These are phyloP conservation scores for Exophiala dermatitidis DNA, from an alignment of 2,329 filamentous ascomycete genomes.

Conservation along the genomic window DNA sequence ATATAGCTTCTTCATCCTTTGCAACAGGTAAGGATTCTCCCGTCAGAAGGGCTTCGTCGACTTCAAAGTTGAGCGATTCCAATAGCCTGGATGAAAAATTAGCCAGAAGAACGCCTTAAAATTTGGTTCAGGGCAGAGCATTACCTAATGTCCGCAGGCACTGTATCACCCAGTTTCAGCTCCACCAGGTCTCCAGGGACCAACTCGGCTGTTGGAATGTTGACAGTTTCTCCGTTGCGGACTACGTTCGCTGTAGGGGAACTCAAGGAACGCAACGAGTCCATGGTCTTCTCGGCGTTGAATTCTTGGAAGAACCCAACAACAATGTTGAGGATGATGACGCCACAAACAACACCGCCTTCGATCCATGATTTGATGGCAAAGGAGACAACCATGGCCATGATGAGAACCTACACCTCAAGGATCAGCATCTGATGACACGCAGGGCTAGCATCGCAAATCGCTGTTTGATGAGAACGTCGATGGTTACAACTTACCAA, in stretches of 20 bases:
- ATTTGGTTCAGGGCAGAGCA: too few species aligned
- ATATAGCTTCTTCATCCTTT: slow-evolving; percentile 38
- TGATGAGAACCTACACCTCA: slow-evolving; percentile 45
- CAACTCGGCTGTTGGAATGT: slow-evolving; percentile 49
- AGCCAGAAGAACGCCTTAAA: too few species aligned
- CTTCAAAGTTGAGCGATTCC: slow-evolving; percentile 62
- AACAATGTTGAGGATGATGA: slow-evolving; percentile 52
- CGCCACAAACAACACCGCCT: slow-evolving; percentile 52
- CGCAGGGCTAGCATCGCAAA: slow-evolving; percentile 5
- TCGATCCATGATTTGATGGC: slow-evolving; percentile 52
- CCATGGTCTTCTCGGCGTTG: slow-evolving; percentile 54
- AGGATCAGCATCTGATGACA: slow-evolving; percentile 9
- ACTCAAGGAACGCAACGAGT: slow-evolving; percentile 49
- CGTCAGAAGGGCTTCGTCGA: slow-evolving; percentile 59
- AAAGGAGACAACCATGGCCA: slow-evolving; percentile 61
- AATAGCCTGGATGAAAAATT: slow-evolving; percentile 29
- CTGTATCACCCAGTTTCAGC: slow-evolving; percentile 50
- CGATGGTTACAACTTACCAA: slow-evolving; percentile 32
- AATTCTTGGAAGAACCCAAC: slow-evolving; percentile 57
- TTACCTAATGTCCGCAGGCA: slow-evolving; percentile 52
- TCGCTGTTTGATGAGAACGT: too few species aligned
- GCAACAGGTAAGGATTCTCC: slow-evolving; percentile 55
- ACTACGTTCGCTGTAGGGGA: slow-evolving; percentile 52
- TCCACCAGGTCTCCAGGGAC: slow-evolving; percentile 53
- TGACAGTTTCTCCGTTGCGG: slow-evolving; percentile 48